Evolutionary conservation across 2,329 filamentous ascomycete genomes (phyloP).

Genomic region (Phyllosticta paracitricarpa): DNA sequence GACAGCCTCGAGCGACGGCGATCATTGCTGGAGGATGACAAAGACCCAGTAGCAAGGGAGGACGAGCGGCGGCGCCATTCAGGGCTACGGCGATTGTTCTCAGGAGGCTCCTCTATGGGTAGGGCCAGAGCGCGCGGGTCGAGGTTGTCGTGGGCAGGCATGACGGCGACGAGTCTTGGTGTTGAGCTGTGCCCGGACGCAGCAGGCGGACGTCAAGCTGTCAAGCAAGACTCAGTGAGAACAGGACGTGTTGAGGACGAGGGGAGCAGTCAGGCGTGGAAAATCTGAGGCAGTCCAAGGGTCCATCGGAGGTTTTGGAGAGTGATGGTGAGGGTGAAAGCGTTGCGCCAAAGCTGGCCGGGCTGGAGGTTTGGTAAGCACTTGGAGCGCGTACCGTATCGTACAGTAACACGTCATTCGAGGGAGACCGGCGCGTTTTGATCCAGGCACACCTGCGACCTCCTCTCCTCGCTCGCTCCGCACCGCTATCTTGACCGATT

Average conservation of each 20-base stretch:
- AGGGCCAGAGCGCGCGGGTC: slow-evolving; percentile 44
- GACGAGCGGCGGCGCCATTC: slow-evolving; percentile 42
- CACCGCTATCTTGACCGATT: background rate
- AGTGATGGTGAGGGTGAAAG: background rate
- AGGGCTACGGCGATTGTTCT: slow-evolving; percentile 32
- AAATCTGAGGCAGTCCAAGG: background rate
- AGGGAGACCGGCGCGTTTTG: background rate
- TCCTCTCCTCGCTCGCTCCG: background rate
- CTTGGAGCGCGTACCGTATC: background rate
- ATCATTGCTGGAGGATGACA: slow-evolving; percentile 15
- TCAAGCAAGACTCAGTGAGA: background rate
- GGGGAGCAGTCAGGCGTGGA: background rate
- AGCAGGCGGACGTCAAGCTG: background rate
- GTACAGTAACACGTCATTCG: background rate
- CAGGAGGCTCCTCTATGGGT: slow-evolving; percentile 40
- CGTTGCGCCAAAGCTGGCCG: background rate
- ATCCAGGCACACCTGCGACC: background rate
- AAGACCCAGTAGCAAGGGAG: slow-evolving; percentile 15
- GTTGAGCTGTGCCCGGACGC: background rate
- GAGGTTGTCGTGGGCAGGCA: slow-evolving; percentile 31
- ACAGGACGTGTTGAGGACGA: background rate
- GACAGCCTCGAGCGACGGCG: slow-evolving; percentile 25
- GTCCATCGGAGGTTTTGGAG: background rate
- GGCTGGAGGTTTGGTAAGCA: background rate
- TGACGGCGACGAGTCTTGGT: background rate